Base-by-base conservation (phyloP, 1,284 basidiomycete species). In the Rhodotorula glutinis region DNA sequence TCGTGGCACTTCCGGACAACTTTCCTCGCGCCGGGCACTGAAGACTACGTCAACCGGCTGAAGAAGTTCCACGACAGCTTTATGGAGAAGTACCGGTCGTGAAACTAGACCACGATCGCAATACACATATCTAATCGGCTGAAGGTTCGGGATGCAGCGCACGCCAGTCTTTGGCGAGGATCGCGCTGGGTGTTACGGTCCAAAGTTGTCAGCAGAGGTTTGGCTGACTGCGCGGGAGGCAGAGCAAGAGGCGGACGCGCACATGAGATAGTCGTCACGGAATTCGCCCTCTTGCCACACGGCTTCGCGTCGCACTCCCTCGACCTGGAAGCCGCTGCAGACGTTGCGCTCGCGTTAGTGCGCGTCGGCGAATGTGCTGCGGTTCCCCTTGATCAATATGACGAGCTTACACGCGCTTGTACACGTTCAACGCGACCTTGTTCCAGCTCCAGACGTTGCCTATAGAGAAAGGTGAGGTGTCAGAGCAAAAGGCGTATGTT, bases 1-100 rank as follows among this genome's bases (percentile, higher is more conserved):
- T 88, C 92, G 75, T 87, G 86, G 79, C 92, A 97, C 80, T 88
- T 95, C 76, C 82, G 93, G 53, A 76, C 73, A 21, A 77, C 76
- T 4, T 75, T 75, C 70, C 62, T 77, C 21, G 72, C 73, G 0
- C 74, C 75, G 11, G 79, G 79, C 61, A 91, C 92, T 19, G 92
- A 94, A 65, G 90, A 93, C 75, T 96, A 93, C 77, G 88, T 94
- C 9, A 82, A 83, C 49, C 87, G 90, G 76, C 82, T 96, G 60
- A 91, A 91, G 80, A 82, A 81, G 70, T 97, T 95, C 86, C 93
- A 96, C 78, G 76, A 78, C 55, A 83, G 83, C 47, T 97, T 92
- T 76, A 82, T 91, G 76, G 79, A 83, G 74, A 86, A 87, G 81
- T 95, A 90, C 70, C 25, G 63, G 29, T 38, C 30, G 4, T 44